Conservation (phyloP, 345 rosid species). For the Streptanthus diversifolius region DNA sequence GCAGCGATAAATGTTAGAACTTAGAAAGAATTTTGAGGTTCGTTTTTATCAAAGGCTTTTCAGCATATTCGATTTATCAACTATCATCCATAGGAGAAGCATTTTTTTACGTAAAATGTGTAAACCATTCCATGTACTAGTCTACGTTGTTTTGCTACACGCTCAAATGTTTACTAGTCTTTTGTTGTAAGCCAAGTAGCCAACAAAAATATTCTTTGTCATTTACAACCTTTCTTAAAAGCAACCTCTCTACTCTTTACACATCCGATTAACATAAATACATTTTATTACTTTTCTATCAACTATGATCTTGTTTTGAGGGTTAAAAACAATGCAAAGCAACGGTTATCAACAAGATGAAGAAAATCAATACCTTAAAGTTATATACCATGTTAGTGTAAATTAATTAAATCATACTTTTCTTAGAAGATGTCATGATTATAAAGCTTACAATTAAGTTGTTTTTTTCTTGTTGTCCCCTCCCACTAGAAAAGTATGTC, state of each 20-base stretch:
- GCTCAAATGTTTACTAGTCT: not conserved
- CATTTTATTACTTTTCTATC: too few species aligned
- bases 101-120: not conserved
- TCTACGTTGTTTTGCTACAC: not conserved
- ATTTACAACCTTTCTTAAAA: too few species aligned
- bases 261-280: too few species aligned
- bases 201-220: not conserved
- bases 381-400: not conserved
- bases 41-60: too few species aligned
- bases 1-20: not conserved
- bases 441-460: not conserved
- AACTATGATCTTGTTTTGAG: too few species aligned
- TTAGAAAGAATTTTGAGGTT: not conserved
- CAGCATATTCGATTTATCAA: too few species aligned
- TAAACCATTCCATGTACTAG: not conserved
- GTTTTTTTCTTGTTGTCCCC: constrained; percentile 16
- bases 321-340: too few species aligned
- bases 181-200: not conserved
- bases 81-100: not conserved
- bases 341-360: not conserved
- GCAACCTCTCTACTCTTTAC: too few species aligned
- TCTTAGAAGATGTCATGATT: constrained; percentile 3
- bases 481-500: not conserved
- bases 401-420: not conserved
- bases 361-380: not conserved